Evolutionary conservation across 1,284 basidiomycete species (phyloP).

Genomic region (Kwoniella shivajii): DNA sequence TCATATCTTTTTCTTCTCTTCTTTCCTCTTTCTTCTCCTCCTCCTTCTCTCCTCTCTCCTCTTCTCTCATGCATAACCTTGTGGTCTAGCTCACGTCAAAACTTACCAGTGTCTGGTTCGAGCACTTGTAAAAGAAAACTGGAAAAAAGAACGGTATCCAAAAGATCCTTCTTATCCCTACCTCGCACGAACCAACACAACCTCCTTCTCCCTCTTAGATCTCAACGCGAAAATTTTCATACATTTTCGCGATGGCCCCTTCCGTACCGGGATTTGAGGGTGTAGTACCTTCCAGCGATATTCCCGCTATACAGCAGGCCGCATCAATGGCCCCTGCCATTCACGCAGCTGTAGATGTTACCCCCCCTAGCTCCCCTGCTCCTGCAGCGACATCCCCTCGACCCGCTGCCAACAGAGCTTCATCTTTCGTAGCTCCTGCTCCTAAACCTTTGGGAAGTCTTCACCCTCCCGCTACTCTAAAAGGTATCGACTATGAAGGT

Average conservation of each 20-base stretch:
- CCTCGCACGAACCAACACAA: background rate
- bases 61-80: constrained; percentile 15
- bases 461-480: constrained; percentile 51
- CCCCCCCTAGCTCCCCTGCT: constrained; percentile 32
- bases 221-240: constrained; percentile 2
- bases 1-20: constrained; percentile 20
- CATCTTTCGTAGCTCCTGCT: constrained; percentile 24
- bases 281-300: constrained; percentile 30
- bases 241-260: constrained; percentile 16
- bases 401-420: constrained; percentile 19
- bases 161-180: background rate
- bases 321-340: constrained; percentile 20
- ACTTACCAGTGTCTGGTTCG: constrained; percentile 4
- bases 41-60: constrained; percentile 14
- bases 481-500: constrained; percentile 50
- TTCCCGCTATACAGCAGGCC: constrained; percentile 31
- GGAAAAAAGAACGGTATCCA: constrained; percentile 1
- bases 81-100: constrained; percentile 7
- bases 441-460: constrained; percentile 39
- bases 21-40: constrained; percentile 22
- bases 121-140: constrained; percentile 6
- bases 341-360: constrained; percentile 31
- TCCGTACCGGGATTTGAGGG: constrained; percentile 32
- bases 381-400: constrained; percentile 21
- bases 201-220: background rate